Base-by-base conservation (phyloP, 495 filamentous ascomycete species). In the Pseudotulostoma volvatum region DNA sequence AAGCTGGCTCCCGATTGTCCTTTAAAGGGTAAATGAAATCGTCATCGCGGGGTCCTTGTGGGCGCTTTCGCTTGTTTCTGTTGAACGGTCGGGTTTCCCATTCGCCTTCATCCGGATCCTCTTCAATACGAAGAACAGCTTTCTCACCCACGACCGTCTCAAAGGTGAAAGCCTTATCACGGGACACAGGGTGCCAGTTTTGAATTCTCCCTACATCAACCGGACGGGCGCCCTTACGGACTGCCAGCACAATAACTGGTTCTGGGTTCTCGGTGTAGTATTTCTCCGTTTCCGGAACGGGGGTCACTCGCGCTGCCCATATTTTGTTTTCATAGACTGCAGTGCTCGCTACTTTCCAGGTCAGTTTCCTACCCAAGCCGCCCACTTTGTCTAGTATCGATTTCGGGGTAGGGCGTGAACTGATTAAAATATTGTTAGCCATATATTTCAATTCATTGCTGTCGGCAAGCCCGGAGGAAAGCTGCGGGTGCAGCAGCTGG, bases 361-460 rank as follows among this genome's bases (percentile, higher is more conserved):
- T 75, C 51, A 88, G 67, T 55, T 78, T 87, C 49, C 68, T 71
- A 18, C 86, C 84, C 40, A 93, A 65, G 25, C 88, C 85, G 39
- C 90, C 92, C 21, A 88, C 77, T 50, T 81, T 86, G 11, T 82
- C 65, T 18, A 94, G 60, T 18, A 90, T 77, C 37, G 63, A 63
- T 31, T 64, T 54, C 0, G 75, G 71, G 21, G 75, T 80, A 0
- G 79, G 77, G 9, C 80, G 72, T 2, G 83, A 76, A 4, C 74
- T 77, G 49, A 97, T 96, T 39, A 95, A 68, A 47, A 97, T 86
- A 53, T 75, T 87, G 57, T 92, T 93, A 36, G 80, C 88, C 51
- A 93, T 76, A 48, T 73, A 76, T 43, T 81, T 86, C 41, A 95
- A 55, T 20, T 93, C 84, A 47, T 67, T 68, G 16, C 69, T 59